phyloP scores from a whole-genome alignment of 768 basidiomycete species.

The Boletus rufocinnamomeus region DNA sequence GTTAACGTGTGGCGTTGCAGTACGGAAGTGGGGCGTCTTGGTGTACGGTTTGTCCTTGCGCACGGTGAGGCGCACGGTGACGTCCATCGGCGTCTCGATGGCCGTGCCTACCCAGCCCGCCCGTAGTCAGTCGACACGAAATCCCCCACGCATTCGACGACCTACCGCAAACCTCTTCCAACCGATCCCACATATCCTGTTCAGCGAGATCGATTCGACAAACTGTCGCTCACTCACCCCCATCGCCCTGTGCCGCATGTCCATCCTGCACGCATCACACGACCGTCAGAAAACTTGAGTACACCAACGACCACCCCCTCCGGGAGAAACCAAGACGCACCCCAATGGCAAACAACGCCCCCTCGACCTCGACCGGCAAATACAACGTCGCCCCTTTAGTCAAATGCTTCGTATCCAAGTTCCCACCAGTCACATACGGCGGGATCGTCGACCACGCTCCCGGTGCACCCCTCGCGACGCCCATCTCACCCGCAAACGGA shows the following conservation, averaged over 20 bases:
- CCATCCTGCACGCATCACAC: constrained; percentile 46
- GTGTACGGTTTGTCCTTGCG: constrained; percentile 58
- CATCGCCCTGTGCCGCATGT: constrained; percentile 67
- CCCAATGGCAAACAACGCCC: constrained; percentile 62
- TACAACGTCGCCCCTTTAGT: constrained; percentile 56
- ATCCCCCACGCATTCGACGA: background rate
- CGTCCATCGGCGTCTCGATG: constrained; percentile 63
- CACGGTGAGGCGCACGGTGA: constrained; percentile 55
- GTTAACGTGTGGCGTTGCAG: constrained; percentile 21
- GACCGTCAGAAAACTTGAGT: background rate
- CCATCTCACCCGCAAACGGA: constrained; percentile 68
- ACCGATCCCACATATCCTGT: background rate
- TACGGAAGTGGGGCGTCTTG: constrained; percentile 57
- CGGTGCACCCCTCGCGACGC: constrained; percentile 50
- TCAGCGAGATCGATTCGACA: background rate
- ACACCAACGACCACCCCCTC: too few species aligned
- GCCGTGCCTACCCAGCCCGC: constrained; percentile 47
- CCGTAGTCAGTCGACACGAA: background rate
- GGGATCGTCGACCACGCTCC: constrained; percentile 64
- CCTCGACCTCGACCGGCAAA: constrained; percentile 59
- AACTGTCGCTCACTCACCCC: constrained; percentile 43
- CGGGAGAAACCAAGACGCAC: constrained; percentile 29
- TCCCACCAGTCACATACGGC: constrained; percentile 61
- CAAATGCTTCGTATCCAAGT: constrained; percentile 61
- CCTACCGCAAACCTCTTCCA: constrained; percentile 60